phyloP scores from a whole-genome alignment of 352 stramenopile species.

The Globisporangium spiculum region DNA sequence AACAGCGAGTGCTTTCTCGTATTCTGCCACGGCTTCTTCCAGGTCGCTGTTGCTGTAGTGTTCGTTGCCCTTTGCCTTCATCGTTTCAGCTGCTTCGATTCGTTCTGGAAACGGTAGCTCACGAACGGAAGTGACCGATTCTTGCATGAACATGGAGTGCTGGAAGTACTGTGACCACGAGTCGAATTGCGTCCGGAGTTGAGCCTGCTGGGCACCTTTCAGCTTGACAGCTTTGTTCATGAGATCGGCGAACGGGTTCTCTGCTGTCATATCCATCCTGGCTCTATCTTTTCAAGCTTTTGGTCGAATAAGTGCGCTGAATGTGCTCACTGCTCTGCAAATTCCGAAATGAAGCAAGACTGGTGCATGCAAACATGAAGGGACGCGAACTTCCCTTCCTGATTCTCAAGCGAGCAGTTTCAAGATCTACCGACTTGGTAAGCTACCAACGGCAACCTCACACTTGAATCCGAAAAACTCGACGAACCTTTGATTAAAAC shows the following conservation, averaged over 20 bases:
- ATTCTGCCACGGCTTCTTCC: conserved; percentile 78
- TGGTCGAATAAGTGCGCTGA: neutral
- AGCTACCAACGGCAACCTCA: neutral
- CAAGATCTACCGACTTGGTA: neutral
- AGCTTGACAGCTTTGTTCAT: conserved; percentile 87
- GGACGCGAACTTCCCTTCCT: neutral
- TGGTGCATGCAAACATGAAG: neutral
- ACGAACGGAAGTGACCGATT: conserved; percentile 53
- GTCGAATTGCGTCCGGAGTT: conserved; percentile 69
- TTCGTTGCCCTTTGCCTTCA: conserved; percentile 69
- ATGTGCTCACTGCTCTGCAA: neutral
- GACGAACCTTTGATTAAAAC: conserved; percentile 17
- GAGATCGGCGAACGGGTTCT: conserved; percentile 78
- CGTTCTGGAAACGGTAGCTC: conserved; percentile 47
- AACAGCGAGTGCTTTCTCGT: conserved; percentile 79
- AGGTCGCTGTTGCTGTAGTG: conserved; percentile 45
- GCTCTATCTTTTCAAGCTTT: neutral
- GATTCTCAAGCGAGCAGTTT: conserved; percentile 12
- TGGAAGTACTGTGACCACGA: conserved; percentile 85
- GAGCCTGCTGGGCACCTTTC: conserved; percentile 78
- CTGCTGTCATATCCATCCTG: conserved; percentile 58
- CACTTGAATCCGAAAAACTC: neutral
- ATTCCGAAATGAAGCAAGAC: neutral
- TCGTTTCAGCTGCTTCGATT: conserved; percentile 48
- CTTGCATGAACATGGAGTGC: conserved; percentile 87